These are phyloP conservation scores for Scedosporium boydii DNA, from an alignment of 2,329 filamentous ascomycete species.

Conservation along the genomic window DNA sequence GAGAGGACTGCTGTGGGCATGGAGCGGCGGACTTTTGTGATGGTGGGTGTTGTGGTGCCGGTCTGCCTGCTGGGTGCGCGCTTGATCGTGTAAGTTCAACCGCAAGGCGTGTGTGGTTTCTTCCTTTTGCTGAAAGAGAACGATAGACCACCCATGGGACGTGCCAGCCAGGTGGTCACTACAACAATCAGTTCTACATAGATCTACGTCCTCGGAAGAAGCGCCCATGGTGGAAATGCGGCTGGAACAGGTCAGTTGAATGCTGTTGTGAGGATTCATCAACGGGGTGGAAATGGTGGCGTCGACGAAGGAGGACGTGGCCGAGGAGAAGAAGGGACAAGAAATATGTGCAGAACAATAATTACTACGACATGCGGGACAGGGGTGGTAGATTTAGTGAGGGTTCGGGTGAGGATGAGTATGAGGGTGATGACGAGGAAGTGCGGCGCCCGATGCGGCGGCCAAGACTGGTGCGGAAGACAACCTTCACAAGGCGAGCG, in stretches of 20 bases:
- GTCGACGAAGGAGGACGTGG: neutral
- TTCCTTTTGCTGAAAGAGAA: neutral
- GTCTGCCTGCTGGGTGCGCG: neutral
- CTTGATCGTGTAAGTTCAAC: neutral
- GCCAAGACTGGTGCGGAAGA: neutral
- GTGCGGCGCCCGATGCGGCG: neutral
- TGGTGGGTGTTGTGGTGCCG: neutral
- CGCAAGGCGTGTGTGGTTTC: neutral
- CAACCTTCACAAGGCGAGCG: neutral
- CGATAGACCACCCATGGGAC: neutral
- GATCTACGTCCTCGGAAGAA: neutral
- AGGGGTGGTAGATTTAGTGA: neutral
- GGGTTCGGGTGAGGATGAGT: neutral
- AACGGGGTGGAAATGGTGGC: neutral
- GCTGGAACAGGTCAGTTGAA: neutral
- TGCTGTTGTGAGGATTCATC: neutral
- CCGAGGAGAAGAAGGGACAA: neutral
- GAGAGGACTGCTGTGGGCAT: neutral
- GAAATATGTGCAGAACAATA: neutral
- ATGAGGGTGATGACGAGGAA: neutral
- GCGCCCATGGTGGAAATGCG: neutral
- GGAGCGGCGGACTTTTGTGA: neutral
- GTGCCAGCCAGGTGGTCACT: neutral
- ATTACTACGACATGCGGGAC: neutral
- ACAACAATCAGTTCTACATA: neutral